Evolutionary conservation across 768 basidiomycete species (phyloP), one percentile per base, ranked within the genome.

Genomic region (Saitozyma podzolica): DNA sequence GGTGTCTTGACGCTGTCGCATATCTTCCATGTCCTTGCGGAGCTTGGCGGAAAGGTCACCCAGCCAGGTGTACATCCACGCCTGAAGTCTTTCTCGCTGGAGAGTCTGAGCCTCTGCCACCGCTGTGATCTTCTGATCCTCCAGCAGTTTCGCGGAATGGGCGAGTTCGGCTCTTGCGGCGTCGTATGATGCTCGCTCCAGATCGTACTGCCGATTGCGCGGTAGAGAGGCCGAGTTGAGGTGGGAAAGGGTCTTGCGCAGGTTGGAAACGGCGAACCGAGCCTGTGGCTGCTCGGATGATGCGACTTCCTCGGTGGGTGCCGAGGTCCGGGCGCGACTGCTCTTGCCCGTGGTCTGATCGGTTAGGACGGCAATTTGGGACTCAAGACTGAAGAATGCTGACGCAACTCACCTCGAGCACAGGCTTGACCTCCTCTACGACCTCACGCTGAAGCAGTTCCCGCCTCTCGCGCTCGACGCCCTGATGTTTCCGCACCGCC

Each of bases 211-310:
- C 19, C 78, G 61, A 13, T 65, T 65, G 19, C 69, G 54, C 8
- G 78, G 76, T 6, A 69, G 56, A 20, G 55, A 52, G 0, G 66
- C 55, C 50, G 41, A 50, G 42, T 47, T 54, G 43, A 70, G 65
- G 56, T 87, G 86, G 0, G 71, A 63, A 66, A 87, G 89, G 13
- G 75, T 70, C n/a, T 67, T 67, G 29, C 76, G 70, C 13, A 79
- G 70, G 53, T 72, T 75, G 47, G 58, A 58, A 39, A 79, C 74
- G 4, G 73, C 67, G 65, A 75, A 77, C 49, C 77, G 69, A 50
- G 63, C 50, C 16, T 64, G 55, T 10, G 50, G 50, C 14, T 63
- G 11, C 45, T 17, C 45, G 45, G 13, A 29, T 29, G 29, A 29
- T 29, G 29, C 2, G 2, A 2, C 29, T 29, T 5, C 13, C 45